Base-by-base conservation (phyloP, 2,329 filamentous ascomycete species). In the Xylariales sp. region DNA sequence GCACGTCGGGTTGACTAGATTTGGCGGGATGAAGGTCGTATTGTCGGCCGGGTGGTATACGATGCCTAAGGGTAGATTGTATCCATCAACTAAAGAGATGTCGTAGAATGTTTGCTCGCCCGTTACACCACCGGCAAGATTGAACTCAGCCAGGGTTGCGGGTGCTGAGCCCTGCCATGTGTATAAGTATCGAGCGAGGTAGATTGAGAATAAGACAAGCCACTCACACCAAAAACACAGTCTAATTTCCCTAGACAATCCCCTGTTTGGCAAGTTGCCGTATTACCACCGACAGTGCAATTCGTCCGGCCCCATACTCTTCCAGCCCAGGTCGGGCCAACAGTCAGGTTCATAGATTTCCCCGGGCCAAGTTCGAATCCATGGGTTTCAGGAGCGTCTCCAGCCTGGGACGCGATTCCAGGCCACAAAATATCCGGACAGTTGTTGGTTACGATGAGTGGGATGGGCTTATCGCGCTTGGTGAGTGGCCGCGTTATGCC, bases 231-330 rank as follows among this genome's bases (percentile, higher is more conserved):
- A 72, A 87, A 88, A 73, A 86, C 82, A 81, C 91, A 97, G 75
- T 91, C 83, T 67, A 95, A 75, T 67, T 87, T 85, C 5, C 90
- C 89, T 66, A 89, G 88, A 78, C 93, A 96, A 78, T 96, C 93
- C 7, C 93, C 93, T 1, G 92, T 93, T 58, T 83, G 78, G 79
- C 93, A 96, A 28, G 91, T 89, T 59, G 84, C 88, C 1, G 90
- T 91, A 55, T 89, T 85, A 16, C 83, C 83, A 72, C 90, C 88
- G 78, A 94, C 93, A 46, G 87, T 92, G 81, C 93, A 97, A 76
- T 96, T 96, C 18, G 93, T 95, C 62, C 93, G 85, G 12, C 90
- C 93, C 93, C 93, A 96, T 34, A 96, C 83, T 62, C 93, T 87
- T 9, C 93, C 93, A 76, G 92, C 90, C 93, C 93, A 97, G 72